Evolutionary conservation across 192 early-diverging fungal species (phyloP), one percentile per base, ranked within the genome.

Genomic region (Kickxella alabastrina): DNA sequence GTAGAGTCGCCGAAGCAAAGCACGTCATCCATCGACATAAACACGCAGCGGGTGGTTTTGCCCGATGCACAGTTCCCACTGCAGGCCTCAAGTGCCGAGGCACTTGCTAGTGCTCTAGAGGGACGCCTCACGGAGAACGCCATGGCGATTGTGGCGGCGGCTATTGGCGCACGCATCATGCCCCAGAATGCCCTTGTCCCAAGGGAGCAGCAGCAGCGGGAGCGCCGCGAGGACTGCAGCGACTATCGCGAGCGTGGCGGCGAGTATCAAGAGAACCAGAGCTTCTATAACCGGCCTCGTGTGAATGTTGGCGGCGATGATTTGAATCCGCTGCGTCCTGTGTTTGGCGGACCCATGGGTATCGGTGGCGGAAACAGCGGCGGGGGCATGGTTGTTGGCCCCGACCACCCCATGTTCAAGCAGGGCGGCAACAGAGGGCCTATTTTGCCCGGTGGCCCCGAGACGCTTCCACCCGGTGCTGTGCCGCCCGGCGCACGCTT

Each of bases 401-500:
- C 92, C 8, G 80, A 80, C 46, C 92, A 97, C 78, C 90, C 92
- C 12, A 89, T 93, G 75, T 97, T 93, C 70, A 67, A 77, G 9
- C 80, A 78, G 12, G 68, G 72, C 17, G 76, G 64, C 7, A 26
- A 37, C 21, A 59, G 65, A 19, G 54, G 74, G 23, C 53, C 80
- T 24, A 71, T 70, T 35, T 64, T 78, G 28, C 73, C 60, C 46
- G 85, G 82, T 13, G 83, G 83, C 10, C 81, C 82, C 15, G 71
- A 69, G 51, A 49, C 65, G 7, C 70, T 92, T n/a, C 87, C 87
- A 17, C 71, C 63, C 50, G 87, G 83, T 19, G 78, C 87, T 21
- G 87, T 89, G 39, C 89, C 89, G 8, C 81, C 91, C 10, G 91
- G 91, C 19, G 93, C 93, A 9, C 80, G 92, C 17, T 97, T 92